These are phyloP conservation scores for Cupressus sempervirens DNA, from an alignment of 75 land plant genomes.

Conservation along the genomic window DNA sequence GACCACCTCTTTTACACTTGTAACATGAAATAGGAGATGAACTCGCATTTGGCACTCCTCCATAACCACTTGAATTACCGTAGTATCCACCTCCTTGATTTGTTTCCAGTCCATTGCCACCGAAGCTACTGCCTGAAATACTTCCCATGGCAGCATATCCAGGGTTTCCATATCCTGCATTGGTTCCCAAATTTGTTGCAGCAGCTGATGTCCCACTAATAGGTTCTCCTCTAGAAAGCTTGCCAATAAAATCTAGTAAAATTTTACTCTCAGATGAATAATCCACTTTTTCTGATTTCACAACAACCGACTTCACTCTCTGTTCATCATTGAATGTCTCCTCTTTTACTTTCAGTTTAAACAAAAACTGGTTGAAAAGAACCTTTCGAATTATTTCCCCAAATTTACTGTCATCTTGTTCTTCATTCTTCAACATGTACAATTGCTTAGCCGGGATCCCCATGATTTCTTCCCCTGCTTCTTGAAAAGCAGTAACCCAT, in stretches of 20 bases:
- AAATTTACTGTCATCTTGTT: conserved; percentile 55
- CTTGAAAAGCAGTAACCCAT: conserved; percentile 99
- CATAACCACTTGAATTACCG: conserved; percentile 12
- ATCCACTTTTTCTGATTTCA: conserved; percentile 75
- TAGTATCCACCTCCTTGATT: conserved; percentile 11
- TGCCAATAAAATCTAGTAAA: conserved; percentile 51
- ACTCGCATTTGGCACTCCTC: conserved; percentile 10
- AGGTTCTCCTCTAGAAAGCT: conserved; percentile 29
- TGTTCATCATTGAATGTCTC: conserved; percentile 92
- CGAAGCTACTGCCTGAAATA: neutral
- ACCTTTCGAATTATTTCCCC: conserved; percentile 48
- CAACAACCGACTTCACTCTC: conserved; percentile 66
- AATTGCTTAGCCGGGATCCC: conserved; percentile 81
- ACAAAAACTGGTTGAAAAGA: conserved; percentile 58
- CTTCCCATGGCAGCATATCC: conserved; percentile 22
- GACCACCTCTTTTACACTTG: conserved; percentile 39
- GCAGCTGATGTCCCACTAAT: neutral
- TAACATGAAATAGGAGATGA: conserved; percentile 18
- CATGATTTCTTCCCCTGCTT: conserved; percentile 81
- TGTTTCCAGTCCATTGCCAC: neutral
- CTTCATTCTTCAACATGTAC: conserved; percentile 63
- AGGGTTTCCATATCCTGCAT: conserved; percentile 7
- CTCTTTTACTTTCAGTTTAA: conserved; percentile 88
- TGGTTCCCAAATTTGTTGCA: conserved; percentile 1
- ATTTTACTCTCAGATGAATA: conserved; percentile 60